Conservation (phyloP, 305 asterid genomes). For the Fraxinus paxiana region DNA sequence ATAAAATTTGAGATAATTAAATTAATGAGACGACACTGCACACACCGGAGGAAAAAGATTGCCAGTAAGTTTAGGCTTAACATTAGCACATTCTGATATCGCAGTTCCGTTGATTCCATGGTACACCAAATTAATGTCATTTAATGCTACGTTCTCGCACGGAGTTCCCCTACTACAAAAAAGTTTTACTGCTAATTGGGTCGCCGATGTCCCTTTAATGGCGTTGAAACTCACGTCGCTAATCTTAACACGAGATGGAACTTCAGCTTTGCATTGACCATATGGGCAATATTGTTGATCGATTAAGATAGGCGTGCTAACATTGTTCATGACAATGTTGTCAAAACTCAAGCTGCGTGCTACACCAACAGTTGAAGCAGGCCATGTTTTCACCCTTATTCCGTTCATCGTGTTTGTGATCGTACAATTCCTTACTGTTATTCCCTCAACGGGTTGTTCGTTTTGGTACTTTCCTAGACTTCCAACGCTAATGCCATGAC, state of each 20-base stretch:
- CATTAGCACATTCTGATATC: slow-evolving; percentile 27
- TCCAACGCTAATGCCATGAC: slow-evolving; percentile 37
- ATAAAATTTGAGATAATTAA: background rate
- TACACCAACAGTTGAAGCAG: background rate
- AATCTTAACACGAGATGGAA: slow-evolving; percentile 28
- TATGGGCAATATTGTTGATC: slow-evolving; percentile 39
- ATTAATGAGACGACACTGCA: slow-evolving; percentile 15
- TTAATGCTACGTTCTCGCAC: slow-evolving; percentile 25
- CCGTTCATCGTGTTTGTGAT: slow-evolving; percentile 26
- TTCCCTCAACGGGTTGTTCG: slow-evolving; percentile 28
- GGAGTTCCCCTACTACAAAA: slow-evolving; percentile 28
- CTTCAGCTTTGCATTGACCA: slow-evolving; percentile 16
- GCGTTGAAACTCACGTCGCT: slow-evolving; percentile 22
- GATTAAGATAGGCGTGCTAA: slow-evolving; percentile 27
- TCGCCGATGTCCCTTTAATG: slow-evolving; percentile 29
- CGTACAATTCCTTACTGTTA: slow-evolving; percentile 23
- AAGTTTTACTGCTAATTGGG: slow-evolving; percentile 18
- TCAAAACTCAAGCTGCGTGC: slow-evolving; percentile 27
- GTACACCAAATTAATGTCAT: slow-evolving; percentile 22
- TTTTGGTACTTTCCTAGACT: slow-evolving; percentile 31
- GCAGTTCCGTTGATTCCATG: slow-evolving; percentile 22
- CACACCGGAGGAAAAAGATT: slow-evolving; percentile 23
- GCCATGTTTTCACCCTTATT: slow-evolving; percentile 34
- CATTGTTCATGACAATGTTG: slow-evolving; percentile 32
- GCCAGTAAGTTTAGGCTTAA: slow-evolving; percentile 26